phyloP scores from a whole-genome alignment of 2,329 filamentous ascomycete species.

The Leptodontidium sp. region DNA sequence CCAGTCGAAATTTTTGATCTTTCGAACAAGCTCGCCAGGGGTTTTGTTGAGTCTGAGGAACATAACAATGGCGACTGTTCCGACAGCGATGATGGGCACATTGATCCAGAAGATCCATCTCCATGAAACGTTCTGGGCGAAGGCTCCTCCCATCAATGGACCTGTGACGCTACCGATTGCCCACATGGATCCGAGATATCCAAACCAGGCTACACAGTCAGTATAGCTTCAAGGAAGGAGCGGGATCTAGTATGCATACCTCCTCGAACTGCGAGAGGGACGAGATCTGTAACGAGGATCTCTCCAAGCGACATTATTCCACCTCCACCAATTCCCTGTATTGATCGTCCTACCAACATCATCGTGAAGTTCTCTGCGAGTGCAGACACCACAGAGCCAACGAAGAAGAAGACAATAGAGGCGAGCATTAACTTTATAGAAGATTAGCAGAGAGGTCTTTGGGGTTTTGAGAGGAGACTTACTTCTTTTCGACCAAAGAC shows the following conservation, averaged over 20 bases:
- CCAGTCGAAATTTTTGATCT: constrained; percentile 66
- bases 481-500: constrained; percentile 52
- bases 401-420: constrained; percentile 48
- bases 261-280: constrained; percentile 53
- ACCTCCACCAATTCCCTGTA: constrained; percentile 61
- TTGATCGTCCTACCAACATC: constrained; percentile 49
- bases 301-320: constrained; percentile 58
- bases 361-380: constrained; percentile 50
- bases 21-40: constrained; percentile 34
- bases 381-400: constrained; percentile 50
- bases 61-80: constrained; percentile 39
- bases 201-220: constrained; percentile 39
- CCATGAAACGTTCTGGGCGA: constrained; percentile 61
- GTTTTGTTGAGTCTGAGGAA: constrained; percentile 42
- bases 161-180: constrained; percentile 62
- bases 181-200: constrained; percentile 55
- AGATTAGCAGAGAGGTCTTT: not conserved
- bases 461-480: constrained; percentile 16
- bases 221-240: not conserved
- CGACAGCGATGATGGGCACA: constrained; percentile 41
- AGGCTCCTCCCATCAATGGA: constrained; percentile 61
- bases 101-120: constrained; percentile 68
- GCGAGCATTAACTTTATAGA: constrained; percentile 34
- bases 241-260: constrained; percentile 30
- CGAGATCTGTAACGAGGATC: constrained; percentile 56